A percentile compares a stretch with the other conserved stretches of the same genome.
These are phyloP conservation scores for Circinella minor DNA, from an alignment of 371 early-diverging fungal genomes.

Conservation along the genomic window DNA sequence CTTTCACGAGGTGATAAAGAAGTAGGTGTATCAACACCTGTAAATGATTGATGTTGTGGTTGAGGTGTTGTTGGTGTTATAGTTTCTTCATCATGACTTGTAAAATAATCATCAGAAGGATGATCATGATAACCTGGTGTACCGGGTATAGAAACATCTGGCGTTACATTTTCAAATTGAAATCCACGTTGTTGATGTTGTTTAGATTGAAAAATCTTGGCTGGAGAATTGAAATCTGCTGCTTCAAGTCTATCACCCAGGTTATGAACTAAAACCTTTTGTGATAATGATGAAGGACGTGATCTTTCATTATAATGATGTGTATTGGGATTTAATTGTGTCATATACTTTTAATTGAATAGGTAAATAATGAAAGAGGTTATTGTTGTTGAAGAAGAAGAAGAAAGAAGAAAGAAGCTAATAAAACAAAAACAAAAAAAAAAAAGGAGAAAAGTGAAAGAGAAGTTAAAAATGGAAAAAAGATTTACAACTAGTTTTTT, in stretches of 20 bases:
- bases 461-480: background rate
- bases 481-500: background rate
- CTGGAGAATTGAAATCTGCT: conserved; percentile 35
- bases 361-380: background rate
- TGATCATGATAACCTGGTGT: conserved; percentile 19
- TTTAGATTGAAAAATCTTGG: conserved; percentile 37
- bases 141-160: conserved; percentile 37
- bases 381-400: too few relatives aligned
- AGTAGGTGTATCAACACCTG: background rate
- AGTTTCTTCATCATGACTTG: background rate
- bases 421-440: background rate
- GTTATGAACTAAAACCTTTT: conserved; percentile 7
- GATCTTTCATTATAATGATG: background rate
- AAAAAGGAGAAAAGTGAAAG: background rate
- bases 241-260: conserved; percentile 27
- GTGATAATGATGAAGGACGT: conserved; percentile 7
- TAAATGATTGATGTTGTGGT: background rate
- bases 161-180: conserved; percentile 44
- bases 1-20: background rate
- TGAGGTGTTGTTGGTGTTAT: background rate
- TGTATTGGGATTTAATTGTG: background rate
- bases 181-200: conserved; percentile 28
- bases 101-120: conserved; percentile 6
- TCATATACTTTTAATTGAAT: background rate
- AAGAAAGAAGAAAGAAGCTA: background rate